phyloP scores from a whole-genome alignment of 306 rosid genomes.

The Vigna radiata region DNA sequence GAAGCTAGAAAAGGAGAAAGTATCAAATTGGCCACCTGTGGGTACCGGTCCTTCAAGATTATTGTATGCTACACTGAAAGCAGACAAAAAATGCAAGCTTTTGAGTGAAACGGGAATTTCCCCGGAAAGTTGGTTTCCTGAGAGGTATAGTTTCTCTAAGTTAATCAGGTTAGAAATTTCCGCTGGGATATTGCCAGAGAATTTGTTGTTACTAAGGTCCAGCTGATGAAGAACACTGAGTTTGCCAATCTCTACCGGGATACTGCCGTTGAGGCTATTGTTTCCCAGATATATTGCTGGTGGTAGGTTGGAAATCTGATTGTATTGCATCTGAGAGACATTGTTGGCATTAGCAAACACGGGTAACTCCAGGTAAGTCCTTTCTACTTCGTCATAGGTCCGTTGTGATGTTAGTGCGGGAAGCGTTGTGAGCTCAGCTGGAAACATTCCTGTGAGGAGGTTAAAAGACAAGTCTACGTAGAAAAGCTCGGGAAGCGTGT shows the following conservation, averaged over 20 bases:
- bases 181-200: slow-evolving; percentile 74
- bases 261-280: slow-evolving; percentile 66
- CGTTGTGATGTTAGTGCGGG: slow-evolving; percentile 55
- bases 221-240: slow-evolving; percentile 66
- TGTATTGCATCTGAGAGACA: slow-evolving; percentile 68
- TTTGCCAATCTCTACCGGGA: slow-evolving; percentile 70
- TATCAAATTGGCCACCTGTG: slow-evolving; percentile 75
- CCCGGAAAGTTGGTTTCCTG: slow-evolving; percentile 67
- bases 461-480: slow-evolving; percentile 77
- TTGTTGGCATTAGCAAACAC: slow-evolving; percentile 68
- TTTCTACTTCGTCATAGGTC: slow-evolving; percentile 47
- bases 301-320: slow-evolving; percentile 75
- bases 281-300: slow-evolving; percentile 70
- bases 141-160: slow-evolving; percentile 75
- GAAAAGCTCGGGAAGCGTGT: slow-evolving; percentile 65
- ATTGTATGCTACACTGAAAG: slow-evolving; percentile 73
- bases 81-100: slow-evolving; percentile 72
- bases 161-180: slow-evolving; percentile 64
- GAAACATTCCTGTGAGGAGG: slow-evolving; percentile 63
- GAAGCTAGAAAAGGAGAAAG: slow-evolving; percentile 69
- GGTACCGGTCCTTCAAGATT: slow-evolving; percentile 78
- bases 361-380: slow-evolving; percentile 69
- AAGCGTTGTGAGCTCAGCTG: slow-evolving; percentile 58
- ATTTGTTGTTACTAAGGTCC: slow-evolving; percentile 62
- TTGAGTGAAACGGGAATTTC: slow-evolving; percentile 74